These are phyloP conservation scores for Epichloe festucae DNA, from an alignment of 2,329 filamentous ascomycete genomes.

Conservation along the genomic window DNA sequence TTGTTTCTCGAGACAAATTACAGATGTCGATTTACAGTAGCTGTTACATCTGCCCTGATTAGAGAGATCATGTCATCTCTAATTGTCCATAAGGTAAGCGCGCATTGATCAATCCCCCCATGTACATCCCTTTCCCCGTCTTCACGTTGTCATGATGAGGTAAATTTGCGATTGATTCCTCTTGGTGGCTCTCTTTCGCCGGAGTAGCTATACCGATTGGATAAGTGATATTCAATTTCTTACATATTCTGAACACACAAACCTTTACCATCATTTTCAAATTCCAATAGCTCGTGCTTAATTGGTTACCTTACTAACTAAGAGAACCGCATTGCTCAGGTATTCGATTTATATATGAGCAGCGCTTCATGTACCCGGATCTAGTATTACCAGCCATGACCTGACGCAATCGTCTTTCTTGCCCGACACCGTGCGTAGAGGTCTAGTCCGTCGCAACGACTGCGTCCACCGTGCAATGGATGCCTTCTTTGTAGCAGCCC, in stretches of 20 bases:
- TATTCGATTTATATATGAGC: no score
- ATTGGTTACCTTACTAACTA: no score
- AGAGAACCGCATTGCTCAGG: no score
- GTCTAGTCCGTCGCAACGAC: no score
- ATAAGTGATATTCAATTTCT: constrained; percentile 81
- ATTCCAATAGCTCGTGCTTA: not conserved
- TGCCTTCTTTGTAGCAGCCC: not conserved
- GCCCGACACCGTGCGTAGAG: no score
- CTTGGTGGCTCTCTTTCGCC: constrained; percentile 76
- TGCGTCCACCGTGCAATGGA: not conserved
- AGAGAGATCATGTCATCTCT: not conserved
- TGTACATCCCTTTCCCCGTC: constrained; percentile 4
- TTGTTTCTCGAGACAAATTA: not conserved
- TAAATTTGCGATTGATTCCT: constrained; percentile 97
- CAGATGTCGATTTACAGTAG: no score
- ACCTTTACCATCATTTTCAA: constrained; percentile 7
- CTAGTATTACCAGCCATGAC: no score
- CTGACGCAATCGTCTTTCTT: no score
- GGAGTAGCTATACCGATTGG: constrained; percentile 68
- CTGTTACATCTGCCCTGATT: not conserved
- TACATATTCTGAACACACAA: constrained; percentile 84
- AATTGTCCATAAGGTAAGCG: constrained; percentile 1
- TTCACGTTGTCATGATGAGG: constrained; percentile 57
- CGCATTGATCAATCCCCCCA: not conserved
- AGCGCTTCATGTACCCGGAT: no score